These are phyloP conservation scores for Salvia hispanica DNA, from an alignment of 257 asterid species.

Conservation along the genomic window DNA sequence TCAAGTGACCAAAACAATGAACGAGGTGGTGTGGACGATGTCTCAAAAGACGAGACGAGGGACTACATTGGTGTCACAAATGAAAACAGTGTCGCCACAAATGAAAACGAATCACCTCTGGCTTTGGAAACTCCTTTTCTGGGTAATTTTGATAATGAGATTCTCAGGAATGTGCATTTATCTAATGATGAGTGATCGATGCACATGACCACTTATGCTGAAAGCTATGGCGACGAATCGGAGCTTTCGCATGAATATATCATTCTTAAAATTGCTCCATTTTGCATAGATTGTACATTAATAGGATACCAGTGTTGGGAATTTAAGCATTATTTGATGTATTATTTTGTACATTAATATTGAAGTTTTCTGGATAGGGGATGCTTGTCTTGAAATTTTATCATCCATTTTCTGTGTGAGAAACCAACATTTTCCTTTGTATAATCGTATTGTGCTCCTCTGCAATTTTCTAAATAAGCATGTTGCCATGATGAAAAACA, in stretches of 20 bases:
- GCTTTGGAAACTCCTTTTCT: slow-evolving; percentile 51
- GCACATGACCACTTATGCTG: slow-evolving; percentile 24
- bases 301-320: slow-evolving; percentile 34
- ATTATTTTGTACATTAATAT: slow-evolving; percentile 44
- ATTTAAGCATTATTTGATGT: slow-evolving; percentile 26
- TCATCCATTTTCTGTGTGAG: slow-evolving; percentile 12
- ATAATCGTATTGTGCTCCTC: background rate
- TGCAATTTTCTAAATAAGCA: background rate
- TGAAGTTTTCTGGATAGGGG: slow-evolving; percentile 15
- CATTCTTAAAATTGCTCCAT: slow-evolving; percentile 30
- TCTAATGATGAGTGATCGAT: slow-evolving; percentile 25
- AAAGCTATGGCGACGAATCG: slow-evolving; percentile 26
- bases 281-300: slow-evolving; percentile 47
- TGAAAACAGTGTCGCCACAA: slow-evolving; percentile 38
- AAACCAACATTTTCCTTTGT: slow-evolving; percentile 19
- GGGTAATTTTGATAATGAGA: slow-evolving; percentile 48
- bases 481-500: too few relatives aligned
- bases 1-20: slow-evolving; percentile 59
- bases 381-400: background rate
- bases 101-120: slow-evolving; percentile 51
- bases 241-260: slow-evolving; percentile 28
- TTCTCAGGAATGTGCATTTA: slow-evolving; percentile 34
- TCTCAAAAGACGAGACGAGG: slow-evolving; percentile 45
- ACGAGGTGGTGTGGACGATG: slow-evolving; percentile 43
- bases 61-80: slow-evolving; percentile 40